Conservation (phyloP, 73 alveolate species). For the Tetrahymena thermophila region DNA sequence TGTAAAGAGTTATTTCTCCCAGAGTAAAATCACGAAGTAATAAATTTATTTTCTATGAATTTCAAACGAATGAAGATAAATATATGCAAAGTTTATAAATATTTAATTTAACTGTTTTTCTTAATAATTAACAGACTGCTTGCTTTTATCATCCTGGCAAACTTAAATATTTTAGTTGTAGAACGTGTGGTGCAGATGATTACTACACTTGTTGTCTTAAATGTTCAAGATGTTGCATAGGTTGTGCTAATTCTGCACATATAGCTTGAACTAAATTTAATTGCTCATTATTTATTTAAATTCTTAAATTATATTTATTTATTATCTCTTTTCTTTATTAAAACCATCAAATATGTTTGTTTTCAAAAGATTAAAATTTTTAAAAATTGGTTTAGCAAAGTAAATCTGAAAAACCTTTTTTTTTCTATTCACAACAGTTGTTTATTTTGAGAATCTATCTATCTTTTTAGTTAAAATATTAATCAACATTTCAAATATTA, state of each 20-base stretch:
- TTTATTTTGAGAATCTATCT: no score
- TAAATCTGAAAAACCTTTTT: no score
- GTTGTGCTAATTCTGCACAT: conserved; percentile 53
- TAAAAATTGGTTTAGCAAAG: no score
- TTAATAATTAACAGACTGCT: background rate
- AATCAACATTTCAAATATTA: no score
- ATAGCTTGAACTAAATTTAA: conserved; percentile 12
- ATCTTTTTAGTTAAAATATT: no score
- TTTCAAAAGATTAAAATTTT: no score
- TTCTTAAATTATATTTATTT: background rate
- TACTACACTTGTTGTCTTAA: conserved; percentile 68
- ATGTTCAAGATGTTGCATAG: conserved; percentile 58
- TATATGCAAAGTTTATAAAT: no score
- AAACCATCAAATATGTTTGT: no score
- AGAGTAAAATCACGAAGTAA: background rate
- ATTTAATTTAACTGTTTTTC: background rate
- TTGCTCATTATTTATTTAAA: background rate
- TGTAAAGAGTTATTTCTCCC: background rate
- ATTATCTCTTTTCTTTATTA: no score
- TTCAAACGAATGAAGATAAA: no score
- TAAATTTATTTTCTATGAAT: no score
- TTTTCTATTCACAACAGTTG: no score
- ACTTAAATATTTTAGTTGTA: conserved; percentile 65
- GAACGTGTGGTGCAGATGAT: conserved; percentile 79
- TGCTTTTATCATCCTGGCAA: conserved; percentile 80